Percentiles rank a stretch among this genome's conserved stretches.
Evolutionary conservation across 2,329 filamentous ascomycete genomes (phyloP).

Genomic region (Ceratocystis huliohia): DNA sequence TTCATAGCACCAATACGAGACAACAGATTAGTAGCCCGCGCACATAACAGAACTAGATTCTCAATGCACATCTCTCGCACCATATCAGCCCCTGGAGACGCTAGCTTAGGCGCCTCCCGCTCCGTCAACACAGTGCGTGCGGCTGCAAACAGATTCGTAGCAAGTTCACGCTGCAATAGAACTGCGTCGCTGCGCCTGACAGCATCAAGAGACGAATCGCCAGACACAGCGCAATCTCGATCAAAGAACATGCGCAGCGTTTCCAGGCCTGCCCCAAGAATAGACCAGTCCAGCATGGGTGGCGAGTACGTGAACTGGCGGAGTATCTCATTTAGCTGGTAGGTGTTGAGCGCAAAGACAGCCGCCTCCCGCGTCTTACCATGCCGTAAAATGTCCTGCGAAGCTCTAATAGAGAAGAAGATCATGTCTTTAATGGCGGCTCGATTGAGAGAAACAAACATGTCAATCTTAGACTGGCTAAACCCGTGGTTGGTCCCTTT

Average conservation of each 20-base stretch:
- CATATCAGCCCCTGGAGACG: conserved; percentile 15
- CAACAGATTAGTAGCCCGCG: conserved; percentile 35
- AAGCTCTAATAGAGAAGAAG: conserved; percentile 36
- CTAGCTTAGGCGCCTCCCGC: conserved; percentile 10
- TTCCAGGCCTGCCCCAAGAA: conserved; percentile 35
- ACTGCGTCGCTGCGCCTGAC: conserved; percentile 12
- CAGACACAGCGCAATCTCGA: conserved; percentile 27
- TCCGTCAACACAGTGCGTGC: conserved; percentile 30
- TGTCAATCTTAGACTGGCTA: conserved; percentile 35
- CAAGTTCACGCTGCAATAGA: conserved; percentile 38
- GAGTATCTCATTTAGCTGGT: conserved; percentile 41
- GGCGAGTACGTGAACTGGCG: conserved; percentile 34
- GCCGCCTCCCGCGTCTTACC: conserved; percentile 36
- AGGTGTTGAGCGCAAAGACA: conserved; percentile 38
- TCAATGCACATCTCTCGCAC: conserved; percentile 31
- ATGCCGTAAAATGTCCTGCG: conserved; percentile 39
- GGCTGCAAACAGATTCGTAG: conserved; percentile 37
- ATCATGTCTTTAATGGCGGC: conserved; percentile 42
- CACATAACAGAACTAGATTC: conserved; percentile 35
- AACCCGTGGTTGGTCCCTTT: conserved; percentile 32
- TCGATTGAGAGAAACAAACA: conserved; percentile 41
- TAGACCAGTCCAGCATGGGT: conserved; percentile 34
- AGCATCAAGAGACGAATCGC: neutral
- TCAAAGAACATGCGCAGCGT: conserved; percentile 37
- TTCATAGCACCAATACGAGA: conserved; percentile 34